Conservation (phyloP, 345 rosid species). For the Lenwebbia sp. region DNA sequence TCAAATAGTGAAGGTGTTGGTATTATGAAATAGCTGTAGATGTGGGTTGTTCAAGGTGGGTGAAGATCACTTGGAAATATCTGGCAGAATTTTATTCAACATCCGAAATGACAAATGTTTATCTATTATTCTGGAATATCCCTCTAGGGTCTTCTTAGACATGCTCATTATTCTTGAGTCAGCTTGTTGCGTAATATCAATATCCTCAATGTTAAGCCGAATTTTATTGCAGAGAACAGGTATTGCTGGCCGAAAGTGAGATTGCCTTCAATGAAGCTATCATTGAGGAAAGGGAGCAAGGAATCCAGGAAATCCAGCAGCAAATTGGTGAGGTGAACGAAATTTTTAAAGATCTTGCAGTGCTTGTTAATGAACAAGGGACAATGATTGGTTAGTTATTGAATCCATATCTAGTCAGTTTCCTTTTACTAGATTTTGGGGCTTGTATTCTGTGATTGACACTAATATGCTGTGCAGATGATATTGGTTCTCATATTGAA, state of each 20-base stretch:
- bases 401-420: not conserved
- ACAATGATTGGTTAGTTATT: slow-evolving; percentile 3
- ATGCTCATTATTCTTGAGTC: not conserved
- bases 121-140: not conserved
- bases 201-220: not conserved
- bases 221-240: slow-evolving; percentile 35
- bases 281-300: slow-evolving; percentile 14
- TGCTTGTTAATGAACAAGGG: slow-evolving; percentile 11
- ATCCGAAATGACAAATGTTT: not conserved
- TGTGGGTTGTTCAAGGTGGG: not conserved
- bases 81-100: not conserved
- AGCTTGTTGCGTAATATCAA: not conserved
- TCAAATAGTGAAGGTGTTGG: not conserved
- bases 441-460: not conserved
- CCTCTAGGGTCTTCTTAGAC: not conserved
- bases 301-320: slow-evolving; percentile 6
- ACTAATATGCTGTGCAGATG: slow-evolving; percentile 37
- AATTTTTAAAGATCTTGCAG: slow-evolving; percentile 9
- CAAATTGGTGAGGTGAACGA: slow-evolving; percentile 12
- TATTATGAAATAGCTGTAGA: not conserved
- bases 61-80: not conserved
- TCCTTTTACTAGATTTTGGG: not conserved
- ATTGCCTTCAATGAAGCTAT: slow-evolving; percentile 9
- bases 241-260: slow-evolving; percentile 1
- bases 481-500: slow-evolving; percentile 69